These are phyloP conservation scores for Candida anglica DNA, from an alignment of 805 yeast genomes.

Conservation along the genomic window DNA sequence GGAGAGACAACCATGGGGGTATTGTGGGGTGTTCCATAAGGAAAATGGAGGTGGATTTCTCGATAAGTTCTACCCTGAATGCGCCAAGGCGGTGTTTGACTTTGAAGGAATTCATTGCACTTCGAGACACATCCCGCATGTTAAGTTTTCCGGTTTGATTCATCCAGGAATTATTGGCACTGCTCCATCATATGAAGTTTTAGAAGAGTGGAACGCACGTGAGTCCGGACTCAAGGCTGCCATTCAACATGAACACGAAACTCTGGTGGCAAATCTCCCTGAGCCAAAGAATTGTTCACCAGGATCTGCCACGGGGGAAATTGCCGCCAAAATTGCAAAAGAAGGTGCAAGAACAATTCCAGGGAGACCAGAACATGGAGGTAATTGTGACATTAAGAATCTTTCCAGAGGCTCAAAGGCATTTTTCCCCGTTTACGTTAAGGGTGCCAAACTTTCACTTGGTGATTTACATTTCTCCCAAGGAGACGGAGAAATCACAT, in stretches of 20 bases:
- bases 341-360: conserved; percentile 54
- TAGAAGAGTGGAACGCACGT: conserved; percentile 43
- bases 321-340: conserved; percentile 24
- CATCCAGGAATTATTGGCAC: conserved; percentile 53
- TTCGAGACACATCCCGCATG: conserved; percentile 48
- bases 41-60: conserved; percentile 50
- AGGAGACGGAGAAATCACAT: conserved; percentile 52
- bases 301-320: conserved; percentile 29
- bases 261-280: conserved; percentile 43
- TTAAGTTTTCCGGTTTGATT: conserved; percentile 45
- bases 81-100: conserved; percentile 51
- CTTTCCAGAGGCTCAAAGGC: conserved; percentile 47
- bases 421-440: conserved; percentile 44
- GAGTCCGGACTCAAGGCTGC: conserved; percentile 34
- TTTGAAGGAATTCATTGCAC: conserved; percentile 49
- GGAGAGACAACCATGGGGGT: conserved; percentile 52
- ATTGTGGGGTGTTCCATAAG: conserved; percentile 46
- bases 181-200: conserved; percentile 42
- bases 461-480: conserved; percentile 52
- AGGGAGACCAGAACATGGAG: conserved; percentile 51
- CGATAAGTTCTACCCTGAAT: conserved; percentile 45
- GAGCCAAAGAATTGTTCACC: conserved; percentile 31
- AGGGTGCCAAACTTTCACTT: conserved; percentile 44
- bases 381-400: conserved; percentile 51
- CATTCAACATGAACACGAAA: conserved; percentile 22